These are phyloP conservation scores for Rhododendron kiyosumense DNA, from an alignment of 148 eudicot species.

Conservation along the genomic window DNA sequence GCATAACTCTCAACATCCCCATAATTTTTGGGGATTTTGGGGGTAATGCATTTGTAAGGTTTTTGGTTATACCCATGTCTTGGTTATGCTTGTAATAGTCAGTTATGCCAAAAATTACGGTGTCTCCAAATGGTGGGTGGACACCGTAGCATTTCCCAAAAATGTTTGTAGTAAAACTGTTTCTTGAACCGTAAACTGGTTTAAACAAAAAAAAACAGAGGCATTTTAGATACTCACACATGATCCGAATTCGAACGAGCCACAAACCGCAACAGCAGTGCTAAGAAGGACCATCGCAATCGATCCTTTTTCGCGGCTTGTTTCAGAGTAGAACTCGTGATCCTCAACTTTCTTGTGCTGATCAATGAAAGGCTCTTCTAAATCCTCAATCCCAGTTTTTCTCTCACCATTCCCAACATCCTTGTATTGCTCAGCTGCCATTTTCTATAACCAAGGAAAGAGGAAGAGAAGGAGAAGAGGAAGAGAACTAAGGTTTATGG, in stretches of 20 bases:
- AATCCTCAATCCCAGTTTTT: slow-evolving; percentile 30
- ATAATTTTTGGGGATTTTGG: too few relatives aligned
- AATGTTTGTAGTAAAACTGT: neutral
- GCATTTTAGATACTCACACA: slow-evolving; percentile 50
- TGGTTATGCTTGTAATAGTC: too few relatives aligned
- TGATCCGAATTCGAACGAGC: slow-evolving; percentile 73
- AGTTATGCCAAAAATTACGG: too few relatives aligned
- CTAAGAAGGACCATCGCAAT: slow-evolving; percentile 58
- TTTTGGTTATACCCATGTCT: too few relatives aligned
- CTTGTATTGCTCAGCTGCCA: slow-evolving; percentile 45
- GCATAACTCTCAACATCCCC: too few relatives aligned
- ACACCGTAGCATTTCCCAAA: neutral
- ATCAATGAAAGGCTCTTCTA: slow-evolving; percentile 44
- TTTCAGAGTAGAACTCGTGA: neutral
- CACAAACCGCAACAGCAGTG: slow-evolving; percentile 72
- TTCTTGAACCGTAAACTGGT: neutral
- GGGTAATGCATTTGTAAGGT: too few relatives aligned
- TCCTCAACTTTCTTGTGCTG: slow-evolving; percentile 15
- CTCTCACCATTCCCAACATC: slow-evolving; percentile 32
- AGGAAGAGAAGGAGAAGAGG: neutral
- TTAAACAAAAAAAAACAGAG: neutral
- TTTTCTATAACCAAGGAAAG: slow-evolving; percentile 1
- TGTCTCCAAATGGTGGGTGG: too few relatives aligned
- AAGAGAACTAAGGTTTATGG: neutral
- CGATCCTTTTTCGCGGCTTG: slow-evolving; percentile 24